phyloP scores from a whole-genome alignment of 495 filamentous ascomycete genomes.

The Penicillium waksmanii region DNA sequence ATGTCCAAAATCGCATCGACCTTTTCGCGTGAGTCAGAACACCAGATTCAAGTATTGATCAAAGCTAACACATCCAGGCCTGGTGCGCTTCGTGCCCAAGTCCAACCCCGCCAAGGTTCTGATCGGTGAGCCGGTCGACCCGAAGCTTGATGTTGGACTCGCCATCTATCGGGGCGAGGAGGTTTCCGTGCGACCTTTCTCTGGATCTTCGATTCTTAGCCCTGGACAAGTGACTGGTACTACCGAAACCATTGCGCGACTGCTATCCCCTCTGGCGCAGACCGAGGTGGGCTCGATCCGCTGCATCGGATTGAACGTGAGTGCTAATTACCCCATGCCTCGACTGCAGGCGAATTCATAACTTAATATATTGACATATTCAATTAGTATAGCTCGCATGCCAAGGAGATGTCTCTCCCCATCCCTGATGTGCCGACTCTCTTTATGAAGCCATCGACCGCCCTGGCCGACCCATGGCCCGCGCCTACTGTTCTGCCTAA shows the following conservation, averaged over 20 bases:
- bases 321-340: conserved; percentile 1
- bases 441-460: conserved; percentile 79
- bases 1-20: conserved; percentile 50
- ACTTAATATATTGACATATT: not conserved
- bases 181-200: conserved; percentile 57
- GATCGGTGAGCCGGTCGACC: conserved; percentile 60
- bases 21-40: conserved; percentile 43
- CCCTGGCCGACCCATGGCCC: conserved; percentile 70
- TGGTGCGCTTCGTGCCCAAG: conserved; percentile 63
- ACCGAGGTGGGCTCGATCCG: conserved; percentile 55
- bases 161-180: conserved; percentile 58
- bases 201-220: conserved; percentile 57
- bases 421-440: conserved; percentile 75
- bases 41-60: not conserved
- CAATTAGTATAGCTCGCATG: conserved; percentile 69
- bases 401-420: conserved; percentile 71
- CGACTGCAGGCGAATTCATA: not conserved
- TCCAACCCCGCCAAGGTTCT: conserved; percentile 52
- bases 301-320: conserved; percentile 76
- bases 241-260: conserved; percentile 52
- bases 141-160: conserved; percentile 56
- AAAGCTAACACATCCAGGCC: conserved; percentile 43
- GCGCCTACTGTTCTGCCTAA: conserved; percentile 66
- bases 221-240: conserved; percentile 52
- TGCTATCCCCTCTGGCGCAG: conserved; percentile 59